Base-by-base conservation (phyloP, 768 basidiomycete genomes). In the Lactarius hatsudake region DNA sequence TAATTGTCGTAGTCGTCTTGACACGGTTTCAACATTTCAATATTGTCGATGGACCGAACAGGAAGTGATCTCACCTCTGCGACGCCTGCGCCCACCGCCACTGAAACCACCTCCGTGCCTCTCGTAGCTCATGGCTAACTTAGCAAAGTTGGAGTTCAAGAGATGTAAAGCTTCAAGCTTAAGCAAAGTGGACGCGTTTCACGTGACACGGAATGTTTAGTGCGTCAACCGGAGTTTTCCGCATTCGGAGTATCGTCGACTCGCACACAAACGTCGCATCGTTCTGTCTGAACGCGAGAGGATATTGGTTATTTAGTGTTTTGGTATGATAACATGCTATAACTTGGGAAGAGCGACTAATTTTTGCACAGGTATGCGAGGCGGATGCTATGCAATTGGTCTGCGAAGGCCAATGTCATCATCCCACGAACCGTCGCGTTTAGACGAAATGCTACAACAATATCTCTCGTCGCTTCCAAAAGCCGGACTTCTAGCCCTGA, bases 311-410 rank as follows among this genome's bases (percentile, higher is more conserved):
- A 38, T 30, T 59, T 18, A 17, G 20, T 26, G 38, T n/a, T 36
- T 48, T 61, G n/a, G 73, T 68, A 69, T 68, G 67, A 69, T 64
- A 66, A 73, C 72, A 73, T 79, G 1, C 58, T 66, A 73, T 66
- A 20, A 51, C 12, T 20, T 45, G 53, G 32, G 48, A 5, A 12
- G 12, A 17, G 3, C 28, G 13, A 20, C 59, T 62, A 0, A 43
- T 23, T 18, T 36, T 34, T 45, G 51, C 30, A 23, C 66, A 84
- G 86, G 81, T 73, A 88, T 88, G 86, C 83, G 74, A 83, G 74
- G 76, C 83, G 80, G 84, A 90, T 90, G 89, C 87, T 80, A 89
- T 88, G 87, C 82, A 83, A 78, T 77, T 83, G 81, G 83, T 81
- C 80, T 70, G 79, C 77, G 72, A 76, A 81, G 74, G 81, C 84